Base-by-base conservation (phyloP, 352 stramenopile genomes). In the Globisporangium solare region DNA sequence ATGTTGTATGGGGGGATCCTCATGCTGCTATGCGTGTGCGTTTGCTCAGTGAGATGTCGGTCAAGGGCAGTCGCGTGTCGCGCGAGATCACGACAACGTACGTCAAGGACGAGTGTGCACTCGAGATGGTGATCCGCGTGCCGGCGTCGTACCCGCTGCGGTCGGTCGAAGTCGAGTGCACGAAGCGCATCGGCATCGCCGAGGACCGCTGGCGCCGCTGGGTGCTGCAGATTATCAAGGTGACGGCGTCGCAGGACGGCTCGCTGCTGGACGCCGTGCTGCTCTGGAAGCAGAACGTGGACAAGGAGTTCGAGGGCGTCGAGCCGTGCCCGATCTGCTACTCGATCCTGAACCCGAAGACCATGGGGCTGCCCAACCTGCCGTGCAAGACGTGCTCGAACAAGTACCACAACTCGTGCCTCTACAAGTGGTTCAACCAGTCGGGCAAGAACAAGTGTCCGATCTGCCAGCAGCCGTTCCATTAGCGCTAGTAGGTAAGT, bases 371-470 rank as follows among this genome's bases (percentile, higher is more conserved):
- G 51, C 89, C 89, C 37, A 92, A 86, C 35, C 60, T 97, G 57
- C 70, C 82, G 27, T 97, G 89, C 79, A 96, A 96, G 64, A 96
- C 88, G 31, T 97, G 89, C 76, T 75, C 68, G 54, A 97, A 96
- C 79, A 94, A 92, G 72, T 97, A 96, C 74, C 89, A 97, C 76
- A 94, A 93, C 68, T 90, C 83, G 65, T 97, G 89, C 64, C 73
- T 97, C 31, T 96, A 97, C 86, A 96, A 96, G 76, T 97, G 89
- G 88, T 97, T 97, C 71, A 94, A 93, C 70, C 91, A 96, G 61
- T 95, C 85, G 56, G 85, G 86, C 72, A 97, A 97, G 74, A 96
- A 95, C 82, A 96, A 94, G 69, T 97, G 89, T 53, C 88, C 89
- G 53, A 93, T 97, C 64, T 97, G 89, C 67, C 86, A 96, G 71